Conservation (phyloP, 2,329 filamentous ascomycete genomes). For the Alternaria hordeiaustralica region DNA sequence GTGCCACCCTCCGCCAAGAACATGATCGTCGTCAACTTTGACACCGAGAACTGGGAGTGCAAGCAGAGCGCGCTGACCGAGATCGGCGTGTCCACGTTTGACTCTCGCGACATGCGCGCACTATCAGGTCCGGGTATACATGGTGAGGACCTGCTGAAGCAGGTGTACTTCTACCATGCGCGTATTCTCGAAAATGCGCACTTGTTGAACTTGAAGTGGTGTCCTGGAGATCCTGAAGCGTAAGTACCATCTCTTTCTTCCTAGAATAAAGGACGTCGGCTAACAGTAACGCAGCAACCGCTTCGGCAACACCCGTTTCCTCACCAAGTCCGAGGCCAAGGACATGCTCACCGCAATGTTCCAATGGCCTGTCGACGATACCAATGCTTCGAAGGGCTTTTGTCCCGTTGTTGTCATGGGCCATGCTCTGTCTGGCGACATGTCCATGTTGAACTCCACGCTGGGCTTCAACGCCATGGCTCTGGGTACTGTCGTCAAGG, state of each 20-base stretch:
- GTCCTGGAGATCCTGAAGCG: conserved; percentile 10
- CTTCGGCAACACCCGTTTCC: conserved; percentile 20
- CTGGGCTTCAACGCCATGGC: conserved; percentile 1
- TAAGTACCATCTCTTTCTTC: not conserved
- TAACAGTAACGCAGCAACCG: conserved; percentile 7
- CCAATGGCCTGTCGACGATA: conserved; percentile 6
- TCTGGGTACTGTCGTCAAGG: conserved; percentile 10
- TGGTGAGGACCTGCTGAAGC: conserved; percentile 19
- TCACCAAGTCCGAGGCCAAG: not conserved
- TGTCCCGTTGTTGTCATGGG: conserved; percentile 17
- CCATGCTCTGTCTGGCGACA: conserved; percentile 11
- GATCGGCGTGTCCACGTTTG: conserved; percentile 20
- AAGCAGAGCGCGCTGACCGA: conserved; percentile 15
- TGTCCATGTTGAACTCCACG: conserved; percentile 4
- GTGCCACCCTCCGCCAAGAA: conserved; percentile 2
- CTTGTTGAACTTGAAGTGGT: conserved; percentile 14
- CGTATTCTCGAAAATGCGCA: conserved; percentile 14
- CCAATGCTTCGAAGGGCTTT: not conserved
- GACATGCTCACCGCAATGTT: conserved; percentile 8
- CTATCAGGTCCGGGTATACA: conserved; percentile 1
- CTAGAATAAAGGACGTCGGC: not conserved
- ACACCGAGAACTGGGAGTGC: conserved; percentile 17
- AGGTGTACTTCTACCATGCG: conserved; percentile 23
- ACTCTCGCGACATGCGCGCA: conserved; percentile 10
- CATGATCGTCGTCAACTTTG: conserved; percentile 15